Conservation (phyloP, 371 early-diverging fungal genomes). For the Rhizomucor pusillus region DNA sequence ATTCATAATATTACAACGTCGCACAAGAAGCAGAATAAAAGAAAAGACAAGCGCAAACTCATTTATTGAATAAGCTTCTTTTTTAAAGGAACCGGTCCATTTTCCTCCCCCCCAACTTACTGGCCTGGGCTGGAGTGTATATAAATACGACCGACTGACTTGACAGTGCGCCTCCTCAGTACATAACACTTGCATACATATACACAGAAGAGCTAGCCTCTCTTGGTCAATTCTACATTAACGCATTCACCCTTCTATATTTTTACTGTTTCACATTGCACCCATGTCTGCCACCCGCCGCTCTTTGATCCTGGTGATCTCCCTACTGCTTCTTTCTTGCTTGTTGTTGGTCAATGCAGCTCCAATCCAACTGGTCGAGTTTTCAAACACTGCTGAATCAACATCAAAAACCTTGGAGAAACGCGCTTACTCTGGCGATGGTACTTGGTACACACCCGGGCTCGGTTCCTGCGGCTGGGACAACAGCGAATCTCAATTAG, state of each 20-base stretch:
- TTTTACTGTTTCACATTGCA: too few relatives aligned
- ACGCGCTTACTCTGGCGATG: not conserved
- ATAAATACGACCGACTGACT: too few relatives aligned
- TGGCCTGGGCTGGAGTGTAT: too few relatives aligned
- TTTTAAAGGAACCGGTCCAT: not conserved
- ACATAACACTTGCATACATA: not conserved
- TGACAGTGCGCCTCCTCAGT: not conserved
- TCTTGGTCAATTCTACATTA: too few relatives aligned
- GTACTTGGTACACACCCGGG: constrained; percentile 15
- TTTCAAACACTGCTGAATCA: too few relatives aligned
- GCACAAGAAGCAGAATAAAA: constrained; percentile 1
- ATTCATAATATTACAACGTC: not conserved
- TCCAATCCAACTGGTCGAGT: too few relatives aligned
- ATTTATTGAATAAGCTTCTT: too few relatives aligned
- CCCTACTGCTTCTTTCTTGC: not conserved
- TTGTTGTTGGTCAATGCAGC: too few relatives aligned
- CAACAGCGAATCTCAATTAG: constrained; percentile 12
- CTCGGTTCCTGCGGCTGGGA: constrained; percentile 16
- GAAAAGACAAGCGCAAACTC: not conserved
- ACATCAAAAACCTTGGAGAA: not conserved
- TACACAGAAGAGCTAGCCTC: not conserved
- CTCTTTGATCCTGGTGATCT: not conserved
- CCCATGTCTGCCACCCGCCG: too few relatives aligned
- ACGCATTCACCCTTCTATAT: too few relatives aligned
- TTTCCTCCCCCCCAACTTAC: constrained; percentile 3